A percentile compares a stretch with the other conserved stretches of the same genome.
These are phyloP conservation scores for Diaporthe sp. DNA, from an alignment of 2,329 filamentous ascomycete genomes.

Conservation along the genomic window DNA sequence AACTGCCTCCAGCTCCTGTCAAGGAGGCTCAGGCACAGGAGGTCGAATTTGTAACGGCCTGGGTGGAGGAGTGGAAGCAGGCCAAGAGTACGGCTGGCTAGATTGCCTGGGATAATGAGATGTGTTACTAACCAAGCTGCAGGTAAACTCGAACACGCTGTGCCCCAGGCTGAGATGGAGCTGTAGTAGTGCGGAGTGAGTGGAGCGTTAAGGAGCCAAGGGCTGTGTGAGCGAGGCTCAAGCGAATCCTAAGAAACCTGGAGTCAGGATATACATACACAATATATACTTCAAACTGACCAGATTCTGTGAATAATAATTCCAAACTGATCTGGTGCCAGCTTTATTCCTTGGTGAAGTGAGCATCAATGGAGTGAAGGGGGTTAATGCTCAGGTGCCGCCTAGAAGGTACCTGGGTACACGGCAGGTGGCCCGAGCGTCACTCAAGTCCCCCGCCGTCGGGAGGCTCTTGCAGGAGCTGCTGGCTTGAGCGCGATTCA, in stretches of 20 bases:
- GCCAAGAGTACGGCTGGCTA: constrained; percentile 39
- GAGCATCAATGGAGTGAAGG: not conserved
- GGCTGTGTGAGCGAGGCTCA: not conserved
- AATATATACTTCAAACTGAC: not conserved
- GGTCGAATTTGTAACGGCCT: constrained; percentile 74
- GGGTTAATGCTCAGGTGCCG: not conserved
- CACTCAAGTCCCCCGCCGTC: not conserved
- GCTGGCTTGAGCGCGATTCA: constrained; percentile 35
- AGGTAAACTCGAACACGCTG: constrained; percentile 22
- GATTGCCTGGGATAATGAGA: not conserved
- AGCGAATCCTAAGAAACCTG: not conserved
- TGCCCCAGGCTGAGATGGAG: constrained; percentile 23
- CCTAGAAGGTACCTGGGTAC: not conserved
- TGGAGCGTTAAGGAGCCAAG: not conserved
- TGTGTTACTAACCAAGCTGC: constrained; percentile 37
- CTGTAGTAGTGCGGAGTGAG: constrained; percentile 10
- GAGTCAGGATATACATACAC: not conserved
- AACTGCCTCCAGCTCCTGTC: constrained; percentile 72
- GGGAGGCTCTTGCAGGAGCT: constrained; percentile 9
- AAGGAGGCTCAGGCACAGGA: constrained; percentile 71
- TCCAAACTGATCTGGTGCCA: not conserved
- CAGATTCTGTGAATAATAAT: not conserved
- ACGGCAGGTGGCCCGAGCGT: constrained; percentile 35
- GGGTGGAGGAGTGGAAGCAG: constrained; percentile 73
- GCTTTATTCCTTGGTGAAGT: no score